Conservation (phyloP, 192 early-diverging fungal species). For the Pilaira anomala region DNA sequence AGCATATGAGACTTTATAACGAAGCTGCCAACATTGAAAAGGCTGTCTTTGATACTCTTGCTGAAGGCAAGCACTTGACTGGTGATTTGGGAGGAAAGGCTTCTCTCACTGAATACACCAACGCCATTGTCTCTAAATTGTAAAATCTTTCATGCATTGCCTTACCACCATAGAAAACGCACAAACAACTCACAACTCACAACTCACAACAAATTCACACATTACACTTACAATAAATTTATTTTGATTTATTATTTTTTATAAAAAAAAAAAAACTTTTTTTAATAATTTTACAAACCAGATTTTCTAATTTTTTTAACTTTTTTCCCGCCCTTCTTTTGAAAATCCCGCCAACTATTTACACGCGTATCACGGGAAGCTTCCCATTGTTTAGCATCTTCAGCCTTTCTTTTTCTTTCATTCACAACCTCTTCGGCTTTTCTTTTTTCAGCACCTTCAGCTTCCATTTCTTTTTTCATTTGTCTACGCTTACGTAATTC, state of each 20-base stretch:
- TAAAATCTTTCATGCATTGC: too few relatives aligned
- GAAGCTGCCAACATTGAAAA: slow-evolving; percentile 82
- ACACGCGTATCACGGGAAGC: slow-evolving; percentile 54
- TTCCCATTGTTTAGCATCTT: slow-evolving; percentile 58
- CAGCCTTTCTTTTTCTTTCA: slow-evolving; percentile 54
- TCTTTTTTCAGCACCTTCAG: slow-evolving; percentile 40
- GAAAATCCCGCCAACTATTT: slow-evolving; percentile 59
- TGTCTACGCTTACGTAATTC: slow-evolving; percentile 49
- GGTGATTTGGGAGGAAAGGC: slow-evolving; percentile 86
- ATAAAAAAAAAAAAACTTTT: neutral
- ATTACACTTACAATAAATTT: too few relatives aligned
- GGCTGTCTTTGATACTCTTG: slow-evolving; percentile 89
- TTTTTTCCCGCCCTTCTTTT: slow-evolving; percentile 49
- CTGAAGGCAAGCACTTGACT: slow-evolving; percentile 83
- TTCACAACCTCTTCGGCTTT: slow-evolving; percentile 51
- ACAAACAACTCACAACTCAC: too few relatives aligned
- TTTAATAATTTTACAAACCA: neutral
- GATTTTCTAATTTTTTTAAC: slow-evolving; percentile 48
- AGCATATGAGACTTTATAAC: slow-evolving; percentile 83
- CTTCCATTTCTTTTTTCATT: slow-evolving; percentile 57
- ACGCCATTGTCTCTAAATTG: slow-evolving; percentile 66
- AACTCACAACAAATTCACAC: too few relatives aligned
- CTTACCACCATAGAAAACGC: too few relatives aligned
- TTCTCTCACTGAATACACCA: slow-evolving; percentile 79
- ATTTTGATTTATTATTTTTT: too few relatives aligned